Base-by-base conservation (phyloP, 2,329 filamentous ascomycete species). In the Colletotrichum orchidophilum region DNA sequence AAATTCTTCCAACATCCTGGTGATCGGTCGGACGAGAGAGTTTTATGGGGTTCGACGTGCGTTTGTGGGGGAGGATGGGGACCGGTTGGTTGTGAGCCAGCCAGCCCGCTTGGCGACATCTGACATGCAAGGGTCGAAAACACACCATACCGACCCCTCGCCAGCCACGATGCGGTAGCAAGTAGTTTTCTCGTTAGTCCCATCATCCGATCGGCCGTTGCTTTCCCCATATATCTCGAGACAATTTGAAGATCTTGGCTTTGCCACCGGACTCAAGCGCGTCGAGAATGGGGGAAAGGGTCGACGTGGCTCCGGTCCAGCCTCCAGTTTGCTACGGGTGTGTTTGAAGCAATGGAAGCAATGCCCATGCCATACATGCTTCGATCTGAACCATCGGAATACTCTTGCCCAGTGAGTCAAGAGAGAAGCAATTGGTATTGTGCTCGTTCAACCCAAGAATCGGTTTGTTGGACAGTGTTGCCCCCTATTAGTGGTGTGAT, bases 51-150 rank as follows among this genome's bases (percentile, higher is more conserved):
- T 46, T 59, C 27, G 53, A 52, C 46, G 68, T 52, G 26, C n/a
- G 39, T 21, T 46, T 63, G 68, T 63, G 68, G 68, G 54, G 31
- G 63, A 61, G 55, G 50, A 55, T 61, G 68, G 57, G 57, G 46
- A 63, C 35, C 50, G 61, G 39, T 50, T n/a, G 24, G 27, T 21
- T 63, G 21, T 46, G 18, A 52, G 58, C 68, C 67, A 50, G 39
- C 52, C 39, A n/a, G 39, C 39, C 18, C 42, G 42, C 55, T 61
- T 57, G 55, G 67, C 67, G 46, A 61, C 67, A 21, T 33, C 46
- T 63, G 58, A 68, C 57, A 71, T 68, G 64, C 68, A 71, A 71
- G 64, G 68, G 68, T 71, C 64, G 42, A 68, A 60, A 67, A 58
- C 53, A 54, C 42, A 52, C 53, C 53, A 46, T 68, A 31, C 27